Evolutionary conservation across 2,329 filamentous ascomycete species (phyloP).

Genomic region (Magnaporthales sp.): DNA sequence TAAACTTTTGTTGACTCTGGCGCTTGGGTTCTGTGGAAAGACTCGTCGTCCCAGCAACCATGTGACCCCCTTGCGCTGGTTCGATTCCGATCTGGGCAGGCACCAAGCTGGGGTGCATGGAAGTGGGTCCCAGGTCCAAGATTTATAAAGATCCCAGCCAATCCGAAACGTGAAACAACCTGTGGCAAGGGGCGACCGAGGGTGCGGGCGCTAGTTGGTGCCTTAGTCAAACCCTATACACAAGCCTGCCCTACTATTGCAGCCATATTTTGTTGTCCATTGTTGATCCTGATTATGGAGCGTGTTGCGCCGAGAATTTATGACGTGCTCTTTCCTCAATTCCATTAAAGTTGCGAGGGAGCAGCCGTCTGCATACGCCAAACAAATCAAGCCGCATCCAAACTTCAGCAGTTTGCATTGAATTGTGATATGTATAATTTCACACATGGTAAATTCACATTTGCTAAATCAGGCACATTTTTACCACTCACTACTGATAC

Average conservation of each 20-base stretch:
- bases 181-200: background rate
- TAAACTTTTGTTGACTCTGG: conserved; percentile 1
- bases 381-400: background rate
- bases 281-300: background rate
- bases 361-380: background rate
- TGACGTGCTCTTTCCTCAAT: background rate
- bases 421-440: background rate
- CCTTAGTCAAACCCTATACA: background rate
- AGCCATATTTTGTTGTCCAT: background rate
- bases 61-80: background rate
- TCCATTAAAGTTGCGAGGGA: background rate
- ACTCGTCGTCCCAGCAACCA: background rate
- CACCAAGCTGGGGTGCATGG: background rate
- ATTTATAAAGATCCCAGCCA: background rate
- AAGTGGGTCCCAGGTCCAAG: background rate
- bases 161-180: background rate
- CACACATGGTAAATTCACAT: background rate
- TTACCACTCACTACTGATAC: no score
- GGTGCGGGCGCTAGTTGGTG: background rate
- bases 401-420: background rate
- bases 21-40: background rate
- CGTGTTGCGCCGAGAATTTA: background rate
- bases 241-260: background rate
- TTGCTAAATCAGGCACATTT: no score
- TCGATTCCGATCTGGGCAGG: background rate